phyloP scores from a whole-genome alignment of 768 basidiomycete genomes.

The Chalciporus chontae region DNA sequence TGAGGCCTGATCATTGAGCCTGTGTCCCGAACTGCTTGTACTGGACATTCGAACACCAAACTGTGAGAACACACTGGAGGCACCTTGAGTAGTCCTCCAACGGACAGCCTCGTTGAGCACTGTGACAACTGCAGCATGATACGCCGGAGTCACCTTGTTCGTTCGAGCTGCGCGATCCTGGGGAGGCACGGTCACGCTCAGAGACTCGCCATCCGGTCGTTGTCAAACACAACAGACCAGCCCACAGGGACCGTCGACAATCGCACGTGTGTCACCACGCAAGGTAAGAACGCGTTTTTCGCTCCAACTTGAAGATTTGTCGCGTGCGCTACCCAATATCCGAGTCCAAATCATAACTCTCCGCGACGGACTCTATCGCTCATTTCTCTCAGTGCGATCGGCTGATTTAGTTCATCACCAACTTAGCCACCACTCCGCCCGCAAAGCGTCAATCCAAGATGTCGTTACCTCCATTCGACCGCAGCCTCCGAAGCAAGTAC shows the following conservation, averaged over 20 bases:
- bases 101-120: neutral
- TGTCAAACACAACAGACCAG: neutral
- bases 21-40: no score
- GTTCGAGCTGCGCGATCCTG: no score
- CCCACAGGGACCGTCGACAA: no score
- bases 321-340: no score
- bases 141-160: neutral
- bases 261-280: neutral
- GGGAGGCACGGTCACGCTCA: no score
- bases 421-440: neutral
- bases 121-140: neutral
- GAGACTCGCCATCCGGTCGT: neutral
- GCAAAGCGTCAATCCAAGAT: neutral
- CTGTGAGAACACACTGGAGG: no score
- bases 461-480: slow-evolving; percentile 24
- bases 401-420: neutral
- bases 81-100: neutral
- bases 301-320: no score
- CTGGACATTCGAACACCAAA: no score
- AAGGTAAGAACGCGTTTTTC: neutral
- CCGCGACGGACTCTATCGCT: neutral
- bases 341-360: no score
- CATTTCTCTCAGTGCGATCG: neutral
- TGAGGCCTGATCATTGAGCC: no score
- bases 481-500: slow-evolving; percentile 9